A percentile compares a stretch with the other conserved stretches of the same genome.
phyloP scores from a whole-genome alignment of 2,329 filamentous ascomycete species.

The Sporothrix luriei region DNA sequence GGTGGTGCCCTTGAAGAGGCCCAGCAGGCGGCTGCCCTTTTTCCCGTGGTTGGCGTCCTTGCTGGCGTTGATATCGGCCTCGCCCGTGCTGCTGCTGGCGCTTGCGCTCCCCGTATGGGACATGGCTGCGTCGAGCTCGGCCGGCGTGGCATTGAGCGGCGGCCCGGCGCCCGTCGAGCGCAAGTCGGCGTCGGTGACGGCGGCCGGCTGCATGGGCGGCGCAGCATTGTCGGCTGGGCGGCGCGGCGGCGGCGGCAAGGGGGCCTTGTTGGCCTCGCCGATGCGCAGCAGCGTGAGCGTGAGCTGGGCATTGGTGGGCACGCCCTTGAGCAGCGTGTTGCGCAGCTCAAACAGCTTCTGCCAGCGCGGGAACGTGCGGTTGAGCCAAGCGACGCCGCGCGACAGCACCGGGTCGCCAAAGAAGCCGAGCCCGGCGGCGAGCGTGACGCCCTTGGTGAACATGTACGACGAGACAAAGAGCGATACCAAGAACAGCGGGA shows the following conservation, averaged over 20 bases:
- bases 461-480: background rate
- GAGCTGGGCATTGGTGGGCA: slow-evolving; percentile 84
- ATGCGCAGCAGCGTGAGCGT: slow-evolving; percentile 78
- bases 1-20: slow-evolving; percentile 68
- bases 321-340: slow-evolving; percentile 71
- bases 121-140: slow-evolving; percentile 68
- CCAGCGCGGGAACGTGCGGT: slow-evolving; percentile 68
- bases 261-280: slow-evolving; percentile 73
- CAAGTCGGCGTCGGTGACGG: slow-evolving; percentile 52
- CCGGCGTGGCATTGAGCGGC: slow-evolving; percentile 59
- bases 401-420: slow-evolving; percentile 3
- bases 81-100: slow-evolving; percentile 42
- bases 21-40: slow-evolving; percentile 55
- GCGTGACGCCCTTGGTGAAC: slow-evolving; percentile 9
- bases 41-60: slow-evolving; percentile 46
- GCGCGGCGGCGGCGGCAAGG: slow-evolving; percentile 64
- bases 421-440: background rate
- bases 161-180: slow-evolving; percentile 50
- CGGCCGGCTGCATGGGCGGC: slow-evolving; percentile 44
- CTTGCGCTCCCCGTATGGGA: slow-evolving; percentile 45
- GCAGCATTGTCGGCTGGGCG: slow-evolving; percentile 43
- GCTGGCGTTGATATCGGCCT: slow-evolving; percentile 55
- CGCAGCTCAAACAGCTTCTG: slow-evolving; percentile 72
- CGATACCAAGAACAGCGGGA: background rate
- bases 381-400: slow-evolving; percentile 53